Base-by-base conservation (phyloP, 768 basidiomycete species). In the Auriscalpium vulgare region DNA sequence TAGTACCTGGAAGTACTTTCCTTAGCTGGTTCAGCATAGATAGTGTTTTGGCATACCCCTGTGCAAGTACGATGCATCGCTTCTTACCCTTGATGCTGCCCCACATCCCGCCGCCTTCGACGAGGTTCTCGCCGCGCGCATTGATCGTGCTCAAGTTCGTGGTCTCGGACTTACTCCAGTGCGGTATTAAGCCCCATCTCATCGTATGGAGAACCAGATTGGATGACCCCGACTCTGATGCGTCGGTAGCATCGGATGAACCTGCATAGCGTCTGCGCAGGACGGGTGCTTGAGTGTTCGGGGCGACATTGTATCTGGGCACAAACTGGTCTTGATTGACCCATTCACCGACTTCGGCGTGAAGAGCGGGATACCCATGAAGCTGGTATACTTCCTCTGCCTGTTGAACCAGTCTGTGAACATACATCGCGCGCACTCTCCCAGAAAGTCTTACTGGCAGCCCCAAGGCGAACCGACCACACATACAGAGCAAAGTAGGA, bases 161-260 rank as follows among this genome's bases (percentile, higher is more conserved):
- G 59, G 86, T 82, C 59, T 94, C 89, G 53, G 79, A 74, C 66
- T 90, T 91, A 65, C 76, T 81, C 85, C 86, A 94, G 66, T 88
- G 84, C 1, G 90, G 91, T 2, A 93, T 81, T 1, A 95, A 75
- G 8, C 95, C 94, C 94, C 94, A 97, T 56, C 78, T 85, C 91
- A 91, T 92, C 0, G 87, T 86, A 37, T 91, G 88, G 59, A 95
- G 67, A 21, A 87, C 72, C 17, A 84, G 69, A 11, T 68, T 35
- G n/a, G 64, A 10, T 37, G 63, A 46, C 35, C 58, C 55, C 9
- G 53, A 52, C 17, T 55, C 35, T 36, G 34, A 60, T 49, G 49
- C 10, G 7, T 55, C 37, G 23, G 61, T 50, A n/a, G n/a, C 17
- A 56, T 63, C 14, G 65, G 60, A 50, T 67, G 73, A 62, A 21